Percentiles rank a stretch among this genome's conserved stretches.
These are phyloP conservation scores for Aspergillus sp. DNA, from an alignment of 2,329 filamentous ascomycete genomes.

Conservation along the genomic window DNA sequence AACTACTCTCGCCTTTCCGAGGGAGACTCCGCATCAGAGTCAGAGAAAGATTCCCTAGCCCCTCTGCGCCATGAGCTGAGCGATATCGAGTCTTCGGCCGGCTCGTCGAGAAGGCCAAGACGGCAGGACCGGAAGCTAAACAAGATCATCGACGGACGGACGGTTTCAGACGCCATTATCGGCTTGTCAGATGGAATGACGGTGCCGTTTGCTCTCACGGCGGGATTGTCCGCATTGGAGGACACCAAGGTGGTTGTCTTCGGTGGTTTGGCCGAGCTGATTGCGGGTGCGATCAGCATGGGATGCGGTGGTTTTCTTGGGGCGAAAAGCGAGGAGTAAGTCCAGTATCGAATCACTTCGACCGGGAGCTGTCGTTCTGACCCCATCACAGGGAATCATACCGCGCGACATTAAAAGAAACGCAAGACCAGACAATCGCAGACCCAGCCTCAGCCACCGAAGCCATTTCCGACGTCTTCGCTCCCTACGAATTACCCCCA, in stretches of 20 bases:
- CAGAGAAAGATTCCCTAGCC: slow-evolving; percentile 18
- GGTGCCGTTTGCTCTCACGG: slow-evolving; percentile 69
- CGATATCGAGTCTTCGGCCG: slow-evolving; percentile 10
- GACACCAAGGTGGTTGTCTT: slow-evolving; percentile 59
- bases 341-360: no score
- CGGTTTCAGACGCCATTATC: slow-evolving; percentile 55
- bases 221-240: slow-evolving; percentile 55
- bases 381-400: slow-evolving; percentile 26
- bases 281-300: slow-evolving; percentile 69
- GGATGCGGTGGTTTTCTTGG: slow-evolving; percentile 66
- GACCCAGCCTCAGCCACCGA: slow-evolving; percentile 20
- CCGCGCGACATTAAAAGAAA: slow-evolving; percentile 30
- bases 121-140: slow-evolving; percentile 12
- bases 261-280: slow-evolving; percentile 64
- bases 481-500: slow-evolving; percentile 29
- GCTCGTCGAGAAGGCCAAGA: slow-evolving; percentile 5
- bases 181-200: slow-evolving; percentile 71
- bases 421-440: slow-evolving; percentile 20
- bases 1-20: slow-evolving; percentile 18
- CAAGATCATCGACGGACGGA: slow-evolving; percentile 26
- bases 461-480: slow-evolving; percentile 30
- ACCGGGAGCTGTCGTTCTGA: no score
- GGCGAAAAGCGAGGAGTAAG: slow-evolving; percentile 39
- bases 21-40: slow-evolving; percentile 11
- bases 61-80: slow-evolving; percentile 11